phyloP scores from a whole-genome alignment of 208 protist species.

The Leptomonas pyrrhocoris region DNA sequence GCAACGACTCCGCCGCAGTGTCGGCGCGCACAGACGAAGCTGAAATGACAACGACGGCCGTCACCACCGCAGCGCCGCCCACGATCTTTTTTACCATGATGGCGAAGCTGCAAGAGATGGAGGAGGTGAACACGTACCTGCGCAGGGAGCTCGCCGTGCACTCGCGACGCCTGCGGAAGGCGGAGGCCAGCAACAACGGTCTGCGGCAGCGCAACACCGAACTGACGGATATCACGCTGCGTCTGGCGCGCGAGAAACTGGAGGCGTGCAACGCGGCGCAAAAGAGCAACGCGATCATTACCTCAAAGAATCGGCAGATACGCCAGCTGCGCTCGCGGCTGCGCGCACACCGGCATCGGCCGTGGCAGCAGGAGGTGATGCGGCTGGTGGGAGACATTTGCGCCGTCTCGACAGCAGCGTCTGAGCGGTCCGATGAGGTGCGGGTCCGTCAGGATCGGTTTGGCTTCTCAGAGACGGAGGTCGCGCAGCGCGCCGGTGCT shows the following conservation, averaged over 20 bases:
- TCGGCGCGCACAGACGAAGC: not conserved
- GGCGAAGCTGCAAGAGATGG: conserved; percentile 71
- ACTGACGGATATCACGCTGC: conserved; percentile 57
- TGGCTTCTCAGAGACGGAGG: conserved; percentile 15
- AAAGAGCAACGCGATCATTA: conserved; percentile 68
- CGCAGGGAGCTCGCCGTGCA: conserved; percentile 79
- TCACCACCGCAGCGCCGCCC: not conserved
- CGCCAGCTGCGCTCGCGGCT: conserved; percentile 79
- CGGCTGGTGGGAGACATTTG: conserved; percentile 79
- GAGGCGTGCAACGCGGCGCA: conserved; percentile 77
- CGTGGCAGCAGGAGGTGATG: conserved; percentile 78
- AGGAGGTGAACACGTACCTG: conserved; percentile 76
- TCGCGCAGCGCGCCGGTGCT: not conserved
- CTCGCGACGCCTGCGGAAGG: conserved; percentile 54
- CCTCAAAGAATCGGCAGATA: conserved; percentile 59
- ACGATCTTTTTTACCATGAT: conserved; percentile 79
- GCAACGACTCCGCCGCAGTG: not conserved
- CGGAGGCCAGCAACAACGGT: conserved; percentile 61
- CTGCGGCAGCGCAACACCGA: conserved; percentile 60
- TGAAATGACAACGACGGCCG: not conserved
- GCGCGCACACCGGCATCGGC: conserved; percentile 76
- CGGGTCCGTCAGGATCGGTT: conserved; percentile 44
- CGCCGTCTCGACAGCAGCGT: conserved; percentile 55
- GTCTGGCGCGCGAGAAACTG: conserved; percentile 66
- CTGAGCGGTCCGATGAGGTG: conserved; percentile 61